A percentile compares a stretch with the other conserved stretches of the same genome.
phyloP scores from a whole-genome alignment of 441 rosid species.

The Raphanus hybrid region DNA sequence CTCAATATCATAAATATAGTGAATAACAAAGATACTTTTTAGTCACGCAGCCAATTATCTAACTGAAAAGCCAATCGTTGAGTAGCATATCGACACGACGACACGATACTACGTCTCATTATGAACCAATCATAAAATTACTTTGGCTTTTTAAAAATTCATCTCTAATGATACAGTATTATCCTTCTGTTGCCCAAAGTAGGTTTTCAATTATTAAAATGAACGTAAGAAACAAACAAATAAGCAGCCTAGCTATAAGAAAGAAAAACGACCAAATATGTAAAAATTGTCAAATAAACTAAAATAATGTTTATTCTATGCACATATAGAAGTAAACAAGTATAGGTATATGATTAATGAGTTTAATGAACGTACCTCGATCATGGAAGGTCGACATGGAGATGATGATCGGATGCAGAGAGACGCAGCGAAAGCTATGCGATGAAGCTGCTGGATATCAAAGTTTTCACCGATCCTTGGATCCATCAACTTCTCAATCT shows the following conservation, averaged over 20 bases:
- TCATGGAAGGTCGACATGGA: conserved; percentile 84
- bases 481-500: conserved; percentile 66
- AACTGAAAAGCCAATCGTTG: conserved; percentile 31
- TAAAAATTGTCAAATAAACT: neutral
- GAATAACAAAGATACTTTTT: neutral
- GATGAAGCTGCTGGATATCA: conserved; percentile 59
- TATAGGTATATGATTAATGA: neutral
- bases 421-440: conserved; percentile 80
- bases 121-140: conserved; percentile 29
- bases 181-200: neutral
- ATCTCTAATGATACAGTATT: neutral
- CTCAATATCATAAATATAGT: neutral
- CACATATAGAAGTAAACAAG: neutral
- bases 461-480: conserved; percentile 73
- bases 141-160: conserved; percentile 1
- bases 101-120: conserved; percentile 35
- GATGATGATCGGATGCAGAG: conserved; percentile 82
- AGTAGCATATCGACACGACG: conserved; percentile 33
- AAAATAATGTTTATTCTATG: neutral
- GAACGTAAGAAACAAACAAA: neutral
- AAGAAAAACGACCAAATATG: conserved; percentile 17
- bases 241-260: neutral
- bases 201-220: neutral
- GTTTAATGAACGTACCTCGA: conserved; percentile 57
- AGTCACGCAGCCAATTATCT: conserved; percentile 34